Conservation (phyloP, 225 moss, liverwort and hornwort genomes). For the Asterella californica region DNA sequence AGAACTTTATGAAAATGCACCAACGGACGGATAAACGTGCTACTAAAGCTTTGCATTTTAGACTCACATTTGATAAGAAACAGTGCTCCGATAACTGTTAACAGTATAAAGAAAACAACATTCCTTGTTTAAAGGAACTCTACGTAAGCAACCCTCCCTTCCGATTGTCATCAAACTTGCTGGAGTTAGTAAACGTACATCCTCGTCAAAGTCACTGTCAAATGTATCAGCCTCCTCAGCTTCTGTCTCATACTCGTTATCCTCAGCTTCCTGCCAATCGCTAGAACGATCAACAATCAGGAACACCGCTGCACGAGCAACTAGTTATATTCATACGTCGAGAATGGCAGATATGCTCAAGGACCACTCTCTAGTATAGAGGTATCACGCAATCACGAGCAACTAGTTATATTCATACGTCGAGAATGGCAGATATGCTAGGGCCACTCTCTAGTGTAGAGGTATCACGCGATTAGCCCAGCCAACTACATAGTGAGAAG, state of each 20-base stretch:
- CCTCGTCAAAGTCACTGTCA: constrained; percentile 94
- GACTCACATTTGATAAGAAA: background rate
- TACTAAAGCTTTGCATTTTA: background rate
- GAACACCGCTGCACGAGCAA: background rate
- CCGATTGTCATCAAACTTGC: constrained; percentile 39
- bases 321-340: no score
- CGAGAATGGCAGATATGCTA: no score
- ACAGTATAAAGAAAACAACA: background rate
- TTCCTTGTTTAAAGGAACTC: background rate
- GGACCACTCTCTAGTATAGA: no score
- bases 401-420: no score
- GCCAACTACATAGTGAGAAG: no score
- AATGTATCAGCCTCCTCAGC: constrained; percentile 78
- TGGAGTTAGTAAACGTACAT: constrained; percentile 44
- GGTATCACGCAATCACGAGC: no score
- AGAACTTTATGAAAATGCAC: background rate
- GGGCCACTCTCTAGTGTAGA: no score
- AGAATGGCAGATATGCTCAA: no score
- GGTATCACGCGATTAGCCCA: no score
- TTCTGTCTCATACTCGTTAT: constrained; percentile 83
- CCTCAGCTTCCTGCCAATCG: constrained; percentile 58
- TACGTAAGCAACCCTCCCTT: constrained; percentile 3
- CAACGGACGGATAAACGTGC: background rate
- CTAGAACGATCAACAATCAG: background rate
- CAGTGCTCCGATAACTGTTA: background rate